Percentiles rank a stretch among this genome's conserved stretches.
phyloP scores from a whole-genome alignment of 805 yeast species.

The Yarrowia deformans region DNA sequence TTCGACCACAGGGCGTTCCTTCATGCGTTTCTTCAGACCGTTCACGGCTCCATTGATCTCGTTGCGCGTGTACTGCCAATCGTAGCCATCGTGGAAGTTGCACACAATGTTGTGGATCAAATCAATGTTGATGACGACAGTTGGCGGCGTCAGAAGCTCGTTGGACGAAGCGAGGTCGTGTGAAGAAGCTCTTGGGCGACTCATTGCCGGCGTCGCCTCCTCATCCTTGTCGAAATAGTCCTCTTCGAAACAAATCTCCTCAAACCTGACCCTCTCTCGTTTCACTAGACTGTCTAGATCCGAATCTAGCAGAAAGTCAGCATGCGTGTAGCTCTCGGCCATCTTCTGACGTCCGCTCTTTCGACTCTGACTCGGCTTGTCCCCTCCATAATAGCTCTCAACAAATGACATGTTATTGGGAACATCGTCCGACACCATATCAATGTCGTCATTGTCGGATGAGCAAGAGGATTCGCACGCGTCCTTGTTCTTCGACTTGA shows the following conservation, averaged over 20 bases:
- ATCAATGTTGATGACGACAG: constrained; percentile 43
- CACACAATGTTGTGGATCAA: constrained; percentile 46
- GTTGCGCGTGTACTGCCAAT: constrained; percentile 81
- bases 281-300: constrained; percentile 49
- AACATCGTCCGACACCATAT: constrained; percentile 44
- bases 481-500: constrained; percentile 43
- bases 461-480: constrained; percentile 51
- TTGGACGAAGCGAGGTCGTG: constrained; percentile 9
- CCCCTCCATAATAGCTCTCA: constrained; percentile 49
- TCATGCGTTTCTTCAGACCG: constrained; percentile 62
- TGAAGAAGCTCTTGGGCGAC: constrained; percentile 13
- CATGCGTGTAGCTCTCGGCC: constrained; percentile 42
- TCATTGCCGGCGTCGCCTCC: background rate
- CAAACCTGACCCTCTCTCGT: constrained; percentile 21
- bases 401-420: constrained; percentile 47
- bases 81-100: constrained; percentile 85
- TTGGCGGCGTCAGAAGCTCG: constrained; percentile 18
- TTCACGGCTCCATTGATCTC: constrained; percentile 71
- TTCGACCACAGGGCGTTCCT: constrained; percentile 43
- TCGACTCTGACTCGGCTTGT: constrained; percentile 10
- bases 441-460: constrained; percentile 54
- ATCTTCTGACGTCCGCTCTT: constrained; percentile 13
- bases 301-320: constrained; percentile 48
- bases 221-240: constrained; percentile 17
- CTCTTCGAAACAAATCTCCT: constrained; percentile 32